Base-by-base conservation (phyloP, 73 alveolate species). In the Tetrahymena thermophila region DNA sequence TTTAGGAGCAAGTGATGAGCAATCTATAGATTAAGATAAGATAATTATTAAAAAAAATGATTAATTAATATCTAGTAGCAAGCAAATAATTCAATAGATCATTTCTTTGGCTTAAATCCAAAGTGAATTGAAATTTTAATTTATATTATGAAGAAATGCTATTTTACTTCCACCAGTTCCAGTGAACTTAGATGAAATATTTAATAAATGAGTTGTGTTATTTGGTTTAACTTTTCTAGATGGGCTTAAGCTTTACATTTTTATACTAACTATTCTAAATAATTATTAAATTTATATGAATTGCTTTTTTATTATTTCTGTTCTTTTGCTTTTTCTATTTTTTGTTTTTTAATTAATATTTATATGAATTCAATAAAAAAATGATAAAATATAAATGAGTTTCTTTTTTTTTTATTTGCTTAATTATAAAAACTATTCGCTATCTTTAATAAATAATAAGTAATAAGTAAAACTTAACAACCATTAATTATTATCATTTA, bases 131-230 rank as follows among this genome's bases (percentile, higher is more conserved):
- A 7, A 23, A n/a, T 31, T 71, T 50, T 19, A 50, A 8, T 19
- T 50, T 0, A 50, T 19, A 13, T 56, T 94, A 38, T 37, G 34
- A 56, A 71, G 38, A 13, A 94, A n/a, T 50, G 43, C 50, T 17
- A 3, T 71, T 38, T 43, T 85, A 95, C 96, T 95, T 95, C 96
- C 96, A 35, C 96, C 96, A 35, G 96, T 95, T 83, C 96, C 96
- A 38, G 96, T 89, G 93, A 95, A 95, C 85, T 95, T 95, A 55
- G 93, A 85, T 34, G 95, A 85, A 85, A 95, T 95, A 44, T 95
- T 95, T 93, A 95, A 85, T 40, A 95, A 56, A 85, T 95, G 93
- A 35, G 96, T 85, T n/a, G 95, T 85, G 93, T 71, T 71, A 31
- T 31, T 71, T 1, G 89, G 89, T 31, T 71, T 71, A 31, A 71